Percentiles rank a stretch among this genome's conserved stretches.
These are phyloP conservation scores for Claviceps sp. DNA, from an alignment of 2,329 filamentous ascomycete species.

Conservation along the genomic window DNA sequence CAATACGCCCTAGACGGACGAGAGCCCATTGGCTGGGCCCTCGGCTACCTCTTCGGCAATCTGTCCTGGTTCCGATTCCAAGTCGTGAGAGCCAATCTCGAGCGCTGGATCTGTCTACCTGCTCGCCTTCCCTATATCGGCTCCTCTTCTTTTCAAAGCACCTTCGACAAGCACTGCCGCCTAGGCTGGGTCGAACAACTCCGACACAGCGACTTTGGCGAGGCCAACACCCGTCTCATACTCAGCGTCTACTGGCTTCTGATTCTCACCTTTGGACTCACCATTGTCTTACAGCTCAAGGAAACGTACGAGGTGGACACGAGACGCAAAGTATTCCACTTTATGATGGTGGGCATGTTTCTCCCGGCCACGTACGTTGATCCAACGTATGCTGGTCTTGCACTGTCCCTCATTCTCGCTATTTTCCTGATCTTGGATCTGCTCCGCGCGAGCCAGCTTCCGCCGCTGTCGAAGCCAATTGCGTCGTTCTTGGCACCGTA, in stretches of 20 bases:
- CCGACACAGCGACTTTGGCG: constrained; percentile 52
- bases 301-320: constrained; percentile 84
- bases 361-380: constrained; percentile 78
- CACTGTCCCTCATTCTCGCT: constrained; percentile 64
- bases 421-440: constrained; percentile 83
- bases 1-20: constrained; percentile 51
- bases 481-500: constrained; percentile 84
- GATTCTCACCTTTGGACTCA: constrained; percentile 58
- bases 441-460: constrained; percentile 79
- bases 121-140: constrained; percentile 18
- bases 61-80: constrained; percentile 57
- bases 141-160: constrained; percentile 4
- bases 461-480: constrained; percentile 74
- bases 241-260: constrained; percentile 60
- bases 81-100: constrained; percentile 53
- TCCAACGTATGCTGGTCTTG: constrained; percentile 68
- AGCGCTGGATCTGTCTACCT: constrained; percentile 65
- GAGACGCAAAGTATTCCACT: constrained; percentile 91
- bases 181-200: constrained; percentile 51
- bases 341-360: constrained; percentile 96
- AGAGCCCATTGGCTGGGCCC: constrained; percentile 85
- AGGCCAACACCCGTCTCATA: constrained; percentile 68
- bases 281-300: constrained; percentile 61
- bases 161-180: constrained; percentile 25
- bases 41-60: constrained; percentile 81